These are phyloP conservation scores for Boletus subparvulus DNA, from an alignment of 768 basidiomycete genomes.

Conservation along the genomic window DNA sequence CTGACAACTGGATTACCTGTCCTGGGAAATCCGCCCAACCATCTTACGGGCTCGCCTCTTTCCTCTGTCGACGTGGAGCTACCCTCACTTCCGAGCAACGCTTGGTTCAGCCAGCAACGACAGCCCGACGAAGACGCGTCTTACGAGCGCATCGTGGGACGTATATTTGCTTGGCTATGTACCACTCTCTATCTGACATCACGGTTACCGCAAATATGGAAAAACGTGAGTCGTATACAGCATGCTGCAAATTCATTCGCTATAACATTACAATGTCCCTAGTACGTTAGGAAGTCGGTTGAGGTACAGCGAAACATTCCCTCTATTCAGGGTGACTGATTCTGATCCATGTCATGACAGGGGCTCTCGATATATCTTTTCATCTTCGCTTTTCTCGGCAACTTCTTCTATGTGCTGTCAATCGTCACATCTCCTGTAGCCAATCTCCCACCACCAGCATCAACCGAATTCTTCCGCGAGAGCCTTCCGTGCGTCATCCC, in stretches of 20 bases:
- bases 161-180: constrained; percentile 93
- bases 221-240: constrained; percentile 71
- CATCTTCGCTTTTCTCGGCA: constrained; percentile 90
- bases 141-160: constrained; percentile 72
- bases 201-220: constrained; percentile 97
- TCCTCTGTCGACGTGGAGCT: constrained; percentile 19
- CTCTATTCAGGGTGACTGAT: constrained; percentile 3
- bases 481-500: constrained; percentile 71
- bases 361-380: constrained; percentile 95
- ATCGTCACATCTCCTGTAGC: constrained; percentile 77
- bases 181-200: constrained; percentile 92
- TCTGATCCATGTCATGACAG: constrained; percentile 35
- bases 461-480: constrained; percentile 70
- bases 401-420: constrained; percentile 88
- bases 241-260: not conserved
- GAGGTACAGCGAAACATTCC: constrained; percentile 46
- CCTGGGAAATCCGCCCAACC: constrained; percentile 13
- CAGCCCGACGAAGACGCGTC: constrained; percentile 24
- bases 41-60: not conserved
- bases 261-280: constrained; percentile 1
- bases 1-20: constrained; percentile 6
- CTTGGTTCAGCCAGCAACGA: constrained; percentile 3
- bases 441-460: constrained; percentile 54
- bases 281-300: constrained; percentile 90
- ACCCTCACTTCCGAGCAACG: constrained; percentile 8